Percentiles rank a stretch among this genome's conserved stretches.
Conservation (phyloP, 805 yeast genomes). For the Yarrowia bubula region DNA sequence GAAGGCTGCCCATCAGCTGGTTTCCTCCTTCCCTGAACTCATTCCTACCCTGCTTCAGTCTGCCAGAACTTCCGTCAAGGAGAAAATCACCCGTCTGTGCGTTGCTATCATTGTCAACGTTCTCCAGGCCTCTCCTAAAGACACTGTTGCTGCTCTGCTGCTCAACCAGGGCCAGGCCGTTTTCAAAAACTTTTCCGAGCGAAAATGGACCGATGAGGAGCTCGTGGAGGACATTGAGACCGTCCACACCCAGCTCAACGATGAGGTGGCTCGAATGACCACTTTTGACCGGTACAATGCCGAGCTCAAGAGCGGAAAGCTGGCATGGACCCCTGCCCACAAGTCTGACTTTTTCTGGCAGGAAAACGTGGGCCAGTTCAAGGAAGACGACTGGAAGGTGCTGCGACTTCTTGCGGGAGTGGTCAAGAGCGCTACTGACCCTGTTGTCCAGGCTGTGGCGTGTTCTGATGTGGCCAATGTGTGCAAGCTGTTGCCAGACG, state of each 20-base stretch:
- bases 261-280: slow-evolving; percentile 73
- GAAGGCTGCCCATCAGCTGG: slow-evolving; percentile 49
- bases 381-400: slow-evolving; percentile 70
- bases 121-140: slow-evolving; percentile 38
- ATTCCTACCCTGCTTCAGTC: slow-evolving; percentile 50
- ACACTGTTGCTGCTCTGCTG: slow-evolving; percentile 62
- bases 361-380: slow-evolving; percentile 73
- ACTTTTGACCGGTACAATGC: slow-evolving; percentile 89
- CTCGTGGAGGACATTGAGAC: slow-evolving; percentile 66
- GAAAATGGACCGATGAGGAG: slow-evolving; percentile 96
- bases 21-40: slow-evolving; percentile 49
- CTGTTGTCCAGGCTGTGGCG: slow-evolving; percentile 53
- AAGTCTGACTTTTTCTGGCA: slow-evolving; percentile 85
- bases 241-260: slow-evolving; percentile 60
- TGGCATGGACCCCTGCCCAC: slow-evolving; percentile 92
- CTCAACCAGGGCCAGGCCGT: slow-evolving; percentile 73
- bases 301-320: slow-evolving; percentile 73
- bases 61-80: slow-evolving; percentile 82
- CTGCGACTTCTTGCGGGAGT: slow-evolving; percentile 57
- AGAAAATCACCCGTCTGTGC: slow-evolving; percentile 84
- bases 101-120: slow-evolving; percentile 59
- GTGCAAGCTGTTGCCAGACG: slow-evolving; percentile 61
- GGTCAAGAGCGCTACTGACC: slow-evolving; percentile 37
- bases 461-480: slow-evolving; percentile 66
- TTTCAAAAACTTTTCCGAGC: slow-evolving; percentile 65